Evolutionary conservation across 805 yeast genomes (phyloP).

Genomic region (Wickerhamomyces bovis): DNA sequence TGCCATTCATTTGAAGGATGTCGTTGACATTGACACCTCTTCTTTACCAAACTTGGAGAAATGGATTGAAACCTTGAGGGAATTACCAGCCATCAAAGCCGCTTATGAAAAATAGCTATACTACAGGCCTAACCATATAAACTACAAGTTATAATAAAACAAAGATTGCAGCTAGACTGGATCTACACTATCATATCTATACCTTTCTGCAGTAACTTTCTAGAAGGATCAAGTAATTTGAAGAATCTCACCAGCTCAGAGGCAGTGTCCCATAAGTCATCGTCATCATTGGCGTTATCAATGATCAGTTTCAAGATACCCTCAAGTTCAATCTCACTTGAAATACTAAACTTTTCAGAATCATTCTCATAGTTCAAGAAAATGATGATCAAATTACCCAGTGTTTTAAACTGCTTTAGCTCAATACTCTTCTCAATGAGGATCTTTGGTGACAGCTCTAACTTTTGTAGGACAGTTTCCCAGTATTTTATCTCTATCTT

Average conservation of each 20-base stretch:
- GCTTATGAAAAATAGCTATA: not conserved
- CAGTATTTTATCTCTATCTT: conserved; percentile 46
- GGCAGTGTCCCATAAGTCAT: conserved; percentile 25
- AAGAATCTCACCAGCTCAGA: conserved; percentile 26
- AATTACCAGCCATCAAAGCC: conserved; percentile 5
- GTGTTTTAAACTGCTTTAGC: conserved; percentile 36
- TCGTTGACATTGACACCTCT: conserved; percentile 1
- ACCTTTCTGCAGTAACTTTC: conserved; percentile 15
- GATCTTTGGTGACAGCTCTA: conserved; percentile 35
- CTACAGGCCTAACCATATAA: not conserved
- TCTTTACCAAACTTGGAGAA: conserved; percentile 2
- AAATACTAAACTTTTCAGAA: not conserved
- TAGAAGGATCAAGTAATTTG: conserved; percentile 23
- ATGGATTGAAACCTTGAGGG: conserved; percentile 7
- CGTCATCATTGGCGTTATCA: conserved; percentile 12
- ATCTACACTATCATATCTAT: conserved; percentile 1
- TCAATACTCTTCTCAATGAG: conserved; percentile 37
- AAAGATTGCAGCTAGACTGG: not conserved
- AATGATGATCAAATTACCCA: conserved; percentile 41
- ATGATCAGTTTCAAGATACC: not conserved
- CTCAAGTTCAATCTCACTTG: not conserved
- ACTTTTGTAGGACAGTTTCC: conserved; percentile 27
- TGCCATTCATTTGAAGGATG: conserved; percentile 8
- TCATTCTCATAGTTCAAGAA: conserved; percentile 34
- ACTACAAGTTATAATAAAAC: not conserved